phyloP scores from a whole-genome alignment of 139 green algal genomes.

The Astrephomene gubernaculifera region DNA sequence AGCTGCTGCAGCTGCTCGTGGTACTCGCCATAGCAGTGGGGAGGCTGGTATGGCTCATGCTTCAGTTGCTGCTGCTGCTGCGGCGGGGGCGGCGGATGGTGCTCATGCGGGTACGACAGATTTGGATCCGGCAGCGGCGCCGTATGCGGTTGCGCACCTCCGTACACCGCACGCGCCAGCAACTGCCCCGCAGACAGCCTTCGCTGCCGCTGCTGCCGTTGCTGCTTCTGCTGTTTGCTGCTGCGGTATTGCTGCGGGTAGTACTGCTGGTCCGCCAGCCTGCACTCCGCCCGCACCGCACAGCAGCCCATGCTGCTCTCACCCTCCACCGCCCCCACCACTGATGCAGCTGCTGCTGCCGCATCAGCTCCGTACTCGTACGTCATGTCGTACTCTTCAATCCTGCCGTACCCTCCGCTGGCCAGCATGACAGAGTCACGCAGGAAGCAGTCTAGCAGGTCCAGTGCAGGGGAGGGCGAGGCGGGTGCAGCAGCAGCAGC shows the following conservation, averaged over 20 bases:
- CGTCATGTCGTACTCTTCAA: background rate
- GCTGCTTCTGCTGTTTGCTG: background rate
- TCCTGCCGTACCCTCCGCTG: background rate
- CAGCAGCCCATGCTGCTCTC: background rate
- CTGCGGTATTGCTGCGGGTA: background rate
- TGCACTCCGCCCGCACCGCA: background rate
- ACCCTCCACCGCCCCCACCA: background rate
- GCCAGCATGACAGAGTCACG: slow-evolving; percentile 1
- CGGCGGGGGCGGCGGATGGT: background rate
- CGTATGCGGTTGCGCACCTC: background rate
- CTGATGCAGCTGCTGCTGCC: background rate
- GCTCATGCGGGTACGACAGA: background rate
- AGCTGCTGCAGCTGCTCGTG: background rate
- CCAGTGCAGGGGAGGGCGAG: background rate
- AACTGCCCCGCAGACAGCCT: slow-evolving; percentile 32
- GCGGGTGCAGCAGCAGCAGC: background rate
- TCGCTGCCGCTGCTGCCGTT: background rate
- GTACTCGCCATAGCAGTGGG: background rate
- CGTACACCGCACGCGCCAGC: background rate
- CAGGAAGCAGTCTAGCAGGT: slow-evolving; percentile 29
- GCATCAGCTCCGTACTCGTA: background rate
- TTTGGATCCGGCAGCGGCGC: background rate
- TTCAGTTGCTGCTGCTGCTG: background rate
- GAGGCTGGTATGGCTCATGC: background rate
- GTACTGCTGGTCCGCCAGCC: background rate